phyloP scores from a whole-genome alignment of 768 basidiomycete species.

The Mycena albidolilacea region DNA sequence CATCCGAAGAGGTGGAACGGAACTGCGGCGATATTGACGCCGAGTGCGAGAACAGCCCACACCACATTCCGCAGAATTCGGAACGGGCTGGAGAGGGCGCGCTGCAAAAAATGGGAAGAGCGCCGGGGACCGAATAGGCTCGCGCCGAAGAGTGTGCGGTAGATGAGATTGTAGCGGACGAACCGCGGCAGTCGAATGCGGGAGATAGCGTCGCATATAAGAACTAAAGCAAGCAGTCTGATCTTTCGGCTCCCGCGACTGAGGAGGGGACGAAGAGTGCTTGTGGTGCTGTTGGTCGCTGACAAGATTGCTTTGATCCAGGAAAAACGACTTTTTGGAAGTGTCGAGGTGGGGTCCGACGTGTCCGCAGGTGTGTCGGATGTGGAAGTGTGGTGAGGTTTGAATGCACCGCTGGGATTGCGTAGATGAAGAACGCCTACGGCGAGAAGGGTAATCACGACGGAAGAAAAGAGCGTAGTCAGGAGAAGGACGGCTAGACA shows the following conservation, averaged over 20 bases:
- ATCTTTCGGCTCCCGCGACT: slow-evolving; percentile 1
- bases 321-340: background rate
- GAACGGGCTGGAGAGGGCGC: background rate
- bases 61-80: background rate
- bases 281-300: background rate
- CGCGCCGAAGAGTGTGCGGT: slow-evolving; percentile 12
- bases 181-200: slow-evolving; percentile 21
- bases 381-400: background rate
- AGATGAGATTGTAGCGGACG: slow-evolving; percentile 23
- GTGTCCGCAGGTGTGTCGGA: background rate
- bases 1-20: slow-evolving; percentile 1
- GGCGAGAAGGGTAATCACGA: slow-evolving; percentile 8
- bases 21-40: background rate
- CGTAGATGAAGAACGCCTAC: background rate
- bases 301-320: background rate
- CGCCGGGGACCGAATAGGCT: background rate
- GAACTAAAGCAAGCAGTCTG: background rate
- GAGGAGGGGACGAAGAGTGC: background rate
- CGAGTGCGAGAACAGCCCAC: background rate
- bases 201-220: slow-evolving; percentile 18
- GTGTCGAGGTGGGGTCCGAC: background rate
- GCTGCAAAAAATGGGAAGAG: background rate
- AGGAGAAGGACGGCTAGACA: background rate
- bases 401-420: background rate
- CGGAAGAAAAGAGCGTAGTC: background rate